These are phyloP conservation scores for Melocanna baccifera DNA, from an alignment of 176 grass and related monocot species.

Conservation along the genomic window DNA sequence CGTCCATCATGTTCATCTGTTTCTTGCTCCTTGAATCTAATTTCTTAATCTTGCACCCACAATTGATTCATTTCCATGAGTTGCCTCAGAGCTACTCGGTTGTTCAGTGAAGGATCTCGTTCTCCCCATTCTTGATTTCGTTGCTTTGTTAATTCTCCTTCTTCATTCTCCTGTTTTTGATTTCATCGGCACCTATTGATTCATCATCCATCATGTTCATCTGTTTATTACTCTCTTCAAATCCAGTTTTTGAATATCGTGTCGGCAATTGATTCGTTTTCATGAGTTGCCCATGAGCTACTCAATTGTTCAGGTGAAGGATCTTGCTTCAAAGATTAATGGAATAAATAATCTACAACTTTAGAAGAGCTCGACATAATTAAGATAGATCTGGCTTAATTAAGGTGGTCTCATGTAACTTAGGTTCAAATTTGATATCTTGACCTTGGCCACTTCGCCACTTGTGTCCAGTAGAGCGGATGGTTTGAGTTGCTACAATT, in stretches of 20 bases:
- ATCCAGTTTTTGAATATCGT: neutral
- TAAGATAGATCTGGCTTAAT: neutral
- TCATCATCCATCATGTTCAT: neutral
- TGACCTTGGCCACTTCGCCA: neutral
- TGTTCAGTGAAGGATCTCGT: too few relatives aligned
- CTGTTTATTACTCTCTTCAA: neutral
- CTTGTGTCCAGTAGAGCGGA: neutral
- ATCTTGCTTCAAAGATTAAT: neutral
- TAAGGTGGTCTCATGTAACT: neutral
- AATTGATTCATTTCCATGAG: too few relatives aligned
- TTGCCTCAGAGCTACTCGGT: too few relatives aligned
- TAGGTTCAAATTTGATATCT: neutral
- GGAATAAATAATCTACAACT: neutral
- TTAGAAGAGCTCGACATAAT: neutral
- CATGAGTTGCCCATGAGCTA: neutral
- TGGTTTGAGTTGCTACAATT: neutral
- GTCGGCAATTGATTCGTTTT: neutral
- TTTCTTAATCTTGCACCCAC: too few relatives aligned
- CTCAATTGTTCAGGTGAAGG: neutral
- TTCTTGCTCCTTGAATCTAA: too few relatives aligned
- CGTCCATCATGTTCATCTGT: too few relatives aligned
- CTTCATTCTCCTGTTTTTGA: too few relatives aligned
- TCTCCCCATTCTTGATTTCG: too few relatives aligned
- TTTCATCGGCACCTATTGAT: neutral
- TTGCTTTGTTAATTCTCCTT: too few relatives aligned